Conservation (phyloP, 208 protist species). For the Trypanosoma melophagium region DNA sequence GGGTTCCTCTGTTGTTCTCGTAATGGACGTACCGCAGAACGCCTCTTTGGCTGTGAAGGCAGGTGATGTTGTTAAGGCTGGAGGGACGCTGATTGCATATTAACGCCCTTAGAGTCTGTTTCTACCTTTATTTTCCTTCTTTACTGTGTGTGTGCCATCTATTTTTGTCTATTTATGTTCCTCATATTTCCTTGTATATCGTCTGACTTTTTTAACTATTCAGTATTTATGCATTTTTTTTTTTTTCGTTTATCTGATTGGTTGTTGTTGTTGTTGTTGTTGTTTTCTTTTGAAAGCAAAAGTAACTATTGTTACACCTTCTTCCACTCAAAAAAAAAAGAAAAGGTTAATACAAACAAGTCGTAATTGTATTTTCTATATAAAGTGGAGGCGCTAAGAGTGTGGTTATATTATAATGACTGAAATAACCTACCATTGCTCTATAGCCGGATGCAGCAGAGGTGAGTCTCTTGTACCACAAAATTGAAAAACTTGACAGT, state of each 20-base stretch:
- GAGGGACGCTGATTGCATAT: constrained; percentile 50
- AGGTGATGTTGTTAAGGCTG: constrained; percentile 69
- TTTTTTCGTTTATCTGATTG: neutral
- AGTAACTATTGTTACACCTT: no score
- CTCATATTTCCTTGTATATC: constrained; percentile 5
- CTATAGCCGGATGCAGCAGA: constrained; percentile 2
- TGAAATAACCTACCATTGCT: neutral
- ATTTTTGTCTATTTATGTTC: constrained; percentile 3
- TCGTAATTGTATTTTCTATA: neutral
- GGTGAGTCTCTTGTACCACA: constrained; percentile 20
- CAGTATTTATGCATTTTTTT: neutral
- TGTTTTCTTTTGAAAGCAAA: no score
- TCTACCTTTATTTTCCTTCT: constrained; percentile 13
- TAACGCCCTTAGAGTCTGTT: constrained; percentile 8
- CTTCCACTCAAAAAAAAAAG: neutral
- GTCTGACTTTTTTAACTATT: neutral
- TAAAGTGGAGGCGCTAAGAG: no score
- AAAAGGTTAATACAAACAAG: neutral
- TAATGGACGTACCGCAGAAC: constrained; percentile 72
- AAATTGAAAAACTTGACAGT: constrained; percentile 33
- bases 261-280: no score
- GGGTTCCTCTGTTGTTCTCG: constrained; percentile 82
- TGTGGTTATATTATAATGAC: no score
- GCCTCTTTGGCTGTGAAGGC: constrained; percentile 32
- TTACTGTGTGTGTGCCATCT: constrained; percentile 1